Percentiles rank a stretch among this genome's conserved stretches.
Evolutionary conservation across 495 filamentous ascomycete species (phyloP).

Genomic region (Daldinia concentrica): DNA sequence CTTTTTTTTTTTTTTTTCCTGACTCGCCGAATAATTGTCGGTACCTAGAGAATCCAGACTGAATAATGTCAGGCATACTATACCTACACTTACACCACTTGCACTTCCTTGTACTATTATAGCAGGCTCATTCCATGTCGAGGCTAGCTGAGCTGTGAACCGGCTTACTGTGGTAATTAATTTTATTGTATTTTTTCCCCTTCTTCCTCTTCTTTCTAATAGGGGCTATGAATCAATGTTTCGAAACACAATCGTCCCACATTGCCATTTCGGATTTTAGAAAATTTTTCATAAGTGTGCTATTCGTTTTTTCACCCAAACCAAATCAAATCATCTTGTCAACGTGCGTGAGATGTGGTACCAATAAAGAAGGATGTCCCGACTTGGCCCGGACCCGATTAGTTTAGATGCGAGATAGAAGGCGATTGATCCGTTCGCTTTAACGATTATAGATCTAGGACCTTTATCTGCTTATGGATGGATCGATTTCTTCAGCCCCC

Average conservation of each 20-base stretch:
- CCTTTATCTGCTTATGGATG: slow-evolving; percentile 2
- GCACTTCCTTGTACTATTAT: not conserved
- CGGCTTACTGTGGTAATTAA: not conserved
- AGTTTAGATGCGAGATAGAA: not conserved
- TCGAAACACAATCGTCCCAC: not conserved
- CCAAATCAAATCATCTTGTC: not conserved
- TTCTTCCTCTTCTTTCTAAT: not conserved
- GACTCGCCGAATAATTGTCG: not conserved
- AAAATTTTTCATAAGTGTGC: not conserved
- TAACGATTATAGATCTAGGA: not conserved
- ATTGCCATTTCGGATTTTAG: not conserved
- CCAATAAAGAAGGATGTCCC: slow-evolving; percentile 7
- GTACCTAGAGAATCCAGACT: not conserved
- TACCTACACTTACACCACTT: not conserved
- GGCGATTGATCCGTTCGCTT: not conserved
- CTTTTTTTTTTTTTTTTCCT: not conserved
- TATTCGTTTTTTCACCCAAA: not conserved
- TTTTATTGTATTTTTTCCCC: not conserved
- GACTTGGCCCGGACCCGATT: not conserved
- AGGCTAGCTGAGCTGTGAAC: not conserved
- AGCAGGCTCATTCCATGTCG: not conserved
- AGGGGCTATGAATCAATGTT: not conserved
- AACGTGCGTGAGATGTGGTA: not conserved
- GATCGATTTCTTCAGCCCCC: not conserved
- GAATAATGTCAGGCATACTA: not conserved